Evolutionary conservation across 2,329 filamentous ascomycete species (phyloP).

Genomic region (Sarocladiaceae sp.): DNA sequence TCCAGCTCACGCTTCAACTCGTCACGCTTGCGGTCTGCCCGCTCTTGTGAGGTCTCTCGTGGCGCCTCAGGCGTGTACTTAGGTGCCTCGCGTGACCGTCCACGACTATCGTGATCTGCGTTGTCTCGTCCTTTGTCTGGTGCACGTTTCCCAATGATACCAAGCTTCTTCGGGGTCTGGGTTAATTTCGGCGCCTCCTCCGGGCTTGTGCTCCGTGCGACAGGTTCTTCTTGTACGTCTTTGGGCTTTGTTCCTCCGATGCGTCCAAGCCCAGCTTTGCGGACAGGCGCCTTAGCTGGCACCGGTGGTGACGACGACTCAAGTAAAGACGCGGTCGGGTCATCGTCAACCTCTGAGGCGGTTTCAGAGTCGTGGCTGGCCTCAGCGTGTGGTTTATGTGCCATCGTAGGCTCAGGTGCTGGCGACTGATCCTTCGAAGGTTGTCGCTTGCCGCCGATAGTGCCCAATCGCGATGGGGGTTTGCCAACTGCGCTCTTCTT

Average conservation of each 20-base stretch:
- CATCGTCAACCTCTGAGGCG: conserved; percentile 36
- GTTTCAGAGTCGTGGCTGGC: conserved; percentile 30
- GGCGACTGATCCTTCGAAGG: conserved; percentile 12
- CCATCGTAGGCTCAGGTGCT: conserved; percentile 22
- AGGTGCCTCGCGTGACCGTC: conserved; percentile 18
- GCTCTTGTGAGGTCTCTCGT: conserved; percentile 40
- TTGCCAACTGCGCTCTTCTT: conserved; percentile 14
- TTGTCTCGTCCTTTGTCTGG: conserved; percentile 15
- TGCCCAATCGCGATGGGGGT: conserved; percentile 24
- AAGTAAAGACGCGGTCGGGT: conserved; percentile 19
- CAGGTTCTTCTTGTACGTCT: conserved; percentile 9
- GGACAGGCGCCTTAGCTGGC: conserved; percentile 20
- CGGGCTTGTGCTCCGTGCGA: conserved; percentile 9
- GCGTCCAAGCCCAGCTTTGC: conserved; percentile 32
- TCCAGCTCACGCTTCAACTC: conserved; percentile 48
- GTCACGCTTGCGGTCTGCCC: conserved; percentile 45
- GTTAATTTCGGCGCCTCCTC: conserved; percentile 11
- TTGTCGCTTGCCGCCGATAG: conserved; percentile 29
- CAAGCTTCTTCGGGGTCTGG: conserved; percentile 23
- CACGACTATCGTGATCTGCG: conserved; percentile 15
- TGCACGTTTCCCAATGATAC: conserved; percentile 27
- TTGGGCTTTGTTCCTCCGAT: conserved; percentile 32
- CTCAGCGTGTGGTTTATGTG: conserved; percentile 22
- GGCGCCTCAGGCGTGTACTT: conserved; percentile 18
- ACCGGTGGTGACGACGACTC: conserved; percentile 17